A percentile compares a stretch with the other conserved stretches of the same genome.
Evolutionary conservation across 73 alveolate genomes (phyloP).

Genomic region (Tetrahymena borealis): DNA sequence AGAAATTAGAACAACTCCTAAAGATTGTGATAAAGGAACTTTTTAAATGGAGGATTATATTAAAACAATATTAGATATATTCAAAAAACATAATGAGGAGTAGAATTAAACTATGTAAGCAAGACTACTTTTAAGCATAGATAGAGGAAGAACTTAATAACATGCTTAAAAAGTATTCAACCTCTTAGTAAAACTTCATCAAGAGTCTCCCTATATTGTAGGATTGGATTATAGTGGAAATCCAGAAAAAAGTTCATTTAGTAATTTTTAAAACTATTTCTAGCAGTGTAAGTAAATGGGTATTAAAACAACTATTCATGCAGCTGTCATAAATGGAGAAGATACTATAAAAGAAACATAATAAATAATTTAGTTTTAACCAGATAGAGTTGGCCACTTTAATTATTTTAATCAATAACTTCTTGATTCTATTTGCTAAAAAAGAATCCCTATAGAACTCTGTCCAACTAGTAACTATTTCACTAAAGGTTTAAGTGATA

Average conservation of each 20-base stretch:
- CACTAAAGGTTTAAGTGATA: neutral
- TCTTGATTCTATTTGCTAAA: neutral
- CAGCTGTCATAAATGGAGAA: neutral
- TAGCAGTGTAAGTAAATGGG: neutral
- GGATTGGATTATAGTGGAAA: neutral
- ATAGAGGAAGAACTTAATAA: neutral
- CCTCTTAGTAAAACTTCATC: neutral
- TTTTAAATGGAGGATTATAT: neutral
- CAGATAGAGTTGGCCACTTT: neutral
- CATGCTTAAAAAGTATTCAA: neutral
- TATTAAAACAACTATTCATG: neutral
- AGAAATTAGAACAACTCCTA: neutral
- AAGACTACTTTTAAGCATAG: neutral
- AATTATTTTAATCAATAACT: neutral
- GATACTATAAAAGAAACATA: neutral
- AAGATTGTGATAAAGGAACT: neutral
- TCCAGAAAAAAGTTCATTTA: neutral
- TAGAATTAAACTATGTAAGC: neutral
- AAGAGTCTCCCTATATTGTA: neutral
- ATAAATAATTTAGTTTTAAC: neutral
- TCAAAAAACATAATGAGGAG: neutral
- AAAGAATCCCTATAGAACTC: neutral
- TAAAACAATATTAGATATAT: neutral
- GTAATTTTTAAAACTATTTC: neutral
- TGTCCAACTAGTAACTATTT: neutral